Conservation (phyloP, 78 protist genomes). For the Dictyostelium intermedium region DNA sequence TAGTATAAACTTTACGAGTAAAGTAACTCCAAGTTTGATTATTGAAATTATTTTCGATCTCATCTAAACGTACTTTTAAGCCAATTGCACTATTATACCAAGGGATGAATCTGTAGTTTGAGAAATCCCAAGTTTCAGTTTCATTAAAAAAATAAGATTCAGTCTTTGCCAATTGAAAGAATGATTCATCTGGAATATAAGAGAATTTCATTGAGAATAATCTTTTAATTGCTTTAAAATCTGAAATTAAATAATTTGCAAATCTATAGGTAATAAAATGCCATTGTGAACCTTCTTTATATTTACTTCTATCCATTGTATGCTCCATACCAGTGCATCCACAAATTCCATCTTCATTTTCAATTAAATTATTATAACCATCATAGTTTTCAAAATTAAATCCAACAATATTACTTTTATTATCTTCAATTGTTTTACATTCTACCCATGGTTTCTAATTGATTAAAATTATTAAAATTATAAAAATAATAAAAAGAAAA, state of each 20-base stretch:
- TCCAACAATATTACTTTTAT: background rate
- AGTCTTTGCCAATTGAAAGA: slow-evolving; percentile 8
- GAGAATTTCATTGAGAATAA: slow-evolving; percentile 29
- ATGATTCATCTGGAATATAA: slow-evolving; percentile 47
- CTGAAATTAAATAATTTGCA: slow-evolving; percentile 26
- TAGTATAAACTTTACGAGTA: slow-evolving; percentile 11
- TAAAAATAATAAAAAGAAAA: background rate
- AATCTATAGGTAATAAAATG: slow-evolving; percentile 22
- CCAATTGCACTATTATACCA: background rate
- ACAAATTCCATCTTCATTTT: background rate
- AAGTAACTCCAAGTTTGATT: background rate
- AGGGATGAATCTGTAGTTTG: slow-evolving; percentile 23
- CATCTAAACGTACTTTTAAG: background rate
- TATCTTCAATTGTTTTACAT: background rate
- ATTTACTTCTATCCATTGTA: background rate
- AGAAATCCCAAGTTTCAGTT: background rate
- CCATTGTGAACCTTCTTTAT: slow-evolving; percentile 60
- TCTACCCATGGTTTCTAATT: slow-evolving; percentile 13
- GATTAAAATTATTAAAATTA: background rate
- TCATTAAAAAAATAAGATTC: background rate
- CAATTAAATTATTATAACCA: background rate
- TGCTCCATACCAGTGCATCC: background rate
- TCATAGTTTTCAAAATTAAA: background rate
- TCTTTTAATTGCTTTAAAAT: slow-evolving; percentile 33
- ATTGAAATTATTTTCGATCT: background rate